phyloP scores from a whole-genome alignment of 768 basidiomycete species.

The Pulveroboletus sp. region DNA sequence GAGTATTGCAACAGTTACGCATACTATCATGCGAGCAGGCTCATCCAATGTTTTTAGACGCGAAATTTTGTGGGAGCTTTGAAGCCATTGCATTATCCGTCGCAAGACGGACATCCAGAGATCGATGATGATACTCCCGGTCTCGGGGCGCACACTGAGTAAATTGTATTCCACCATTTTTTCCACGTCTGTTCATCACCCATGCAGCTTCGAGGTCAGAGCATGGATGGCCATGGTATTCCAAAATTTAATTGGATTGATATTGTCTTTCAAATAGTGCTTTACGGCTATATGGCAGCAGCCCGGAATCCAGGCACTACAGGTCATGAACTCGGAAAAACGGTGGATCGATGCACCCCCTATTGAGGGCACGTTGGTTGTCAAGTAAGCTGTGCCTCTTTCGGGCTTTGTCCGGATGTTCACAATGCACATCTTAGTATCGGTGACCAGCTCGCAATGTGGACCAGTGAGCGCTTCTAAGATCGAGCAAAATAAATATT shows the following conservation, averaged over 20 bases:
- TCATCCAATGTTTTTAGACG: slow-evolving; percentile 37
- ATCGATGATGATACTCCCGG: slow-evolving; percentile 71
- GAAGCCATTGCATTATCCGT: slow-evolving; percentile 74
- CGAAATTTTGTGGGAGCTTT: slow-evolving; percentile 61
- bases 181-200: background rate
- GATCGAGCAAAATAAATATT: background rate
- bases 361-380: slow-evolving; percentile 76
- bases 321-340: slow-evolving; percentile 74
- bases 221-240: background rate
- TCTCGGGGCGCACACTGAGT: slow-evolving; percentile 84
- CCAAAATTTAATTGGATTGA: background rate
- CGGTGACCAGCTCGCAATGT: slow-evolving; percentile 84
- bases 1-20: background rate
- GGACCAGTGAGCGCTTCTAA: slow-evolving; percentile 65
- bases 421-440: slow-evolving; percentile 43
- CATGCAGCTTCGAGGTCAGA: slow-evolving; percentile 41
- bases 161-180: background rate
- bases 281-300: slow-evolving; percentile 89
- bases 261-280: slow-evolving; percentile 42
- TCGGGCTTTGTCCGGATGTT: slow-evolving; percentile 13
- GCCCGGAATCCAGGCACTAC: slow-evolving; percentile 68
- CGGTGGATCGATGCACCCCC: slow-evolving; percentile 83
- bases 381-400: slow-evolving; percentile 58
- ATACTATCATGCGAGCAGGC: background rate
- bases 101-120: slow-evolving; percentile 48